Evolutionary conservation across 108 stramenopile species (phyloP).

Genomic region (Seminavis robusta): DNA sequence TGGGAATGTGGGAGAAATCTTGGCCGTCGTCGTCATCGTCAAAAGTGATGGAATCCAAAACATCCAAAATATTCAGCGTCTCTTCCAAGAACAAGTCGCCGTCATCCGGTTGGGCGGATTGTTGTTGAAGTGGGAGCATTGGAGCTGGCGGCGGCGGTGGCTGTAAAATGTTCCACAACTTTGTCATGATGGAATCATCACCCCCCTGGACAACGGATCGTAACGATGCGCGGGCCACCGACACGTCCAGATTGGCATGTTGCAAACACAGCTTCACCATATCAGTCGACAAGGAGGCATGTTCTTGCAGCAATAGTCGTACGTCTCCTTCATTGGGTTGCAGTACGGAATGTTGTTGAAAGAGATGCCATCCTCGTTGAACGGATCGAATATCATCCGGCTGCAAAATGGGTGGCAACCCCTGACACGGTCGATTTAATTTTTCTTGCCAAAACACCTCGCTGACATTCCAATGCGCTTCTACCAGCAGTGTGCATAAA

Average conservation of each 20-base stretch:
- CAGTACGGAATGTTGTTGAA: background rate
- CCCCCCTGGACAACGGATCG: too few species aligned
- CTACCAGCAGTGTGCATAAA: conserved; percentile 63
- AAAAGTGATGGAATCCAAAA: conserved; percentile 13
- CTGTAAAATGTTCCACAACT: too few species aligned
- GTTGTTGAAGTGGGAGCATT: too few species aligned
- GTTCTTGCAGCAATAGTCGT: too few species aligned
- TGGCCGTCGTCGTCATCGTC: too few species aligned
- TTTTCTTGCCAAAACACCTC: background rate
- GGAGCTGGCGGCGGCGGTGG: too few species aligned
- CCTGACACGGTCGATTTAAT: background rate
- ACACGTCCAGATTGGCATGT: conserved; percentile 6
- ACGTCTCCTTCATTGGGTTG: background rate
- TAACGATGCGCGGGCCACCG: too few species aligned
- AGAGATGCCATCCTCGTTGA: conserved; percentile 3
- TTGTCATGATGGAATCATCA: too few species aligned
- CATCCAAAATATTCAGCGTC: conserved; percentile 6
- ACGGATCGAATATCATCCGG: background rate
- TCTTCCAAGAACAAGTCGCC: conserved; percentile 5
- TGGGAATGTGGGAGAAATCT: too few species aligned
- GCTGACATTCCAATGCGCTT: conserved; percentile 34
- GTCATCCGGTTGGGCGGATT: conserved; percentile 25
- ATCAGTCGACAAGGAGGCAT: too few species aligned
- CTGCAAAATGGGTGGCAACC: conserved; percentile 1
- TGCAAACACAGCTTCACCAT: background rate